Conservation (phyloP, 306 rosid genomes). For the Alnus rubra region DNA sequence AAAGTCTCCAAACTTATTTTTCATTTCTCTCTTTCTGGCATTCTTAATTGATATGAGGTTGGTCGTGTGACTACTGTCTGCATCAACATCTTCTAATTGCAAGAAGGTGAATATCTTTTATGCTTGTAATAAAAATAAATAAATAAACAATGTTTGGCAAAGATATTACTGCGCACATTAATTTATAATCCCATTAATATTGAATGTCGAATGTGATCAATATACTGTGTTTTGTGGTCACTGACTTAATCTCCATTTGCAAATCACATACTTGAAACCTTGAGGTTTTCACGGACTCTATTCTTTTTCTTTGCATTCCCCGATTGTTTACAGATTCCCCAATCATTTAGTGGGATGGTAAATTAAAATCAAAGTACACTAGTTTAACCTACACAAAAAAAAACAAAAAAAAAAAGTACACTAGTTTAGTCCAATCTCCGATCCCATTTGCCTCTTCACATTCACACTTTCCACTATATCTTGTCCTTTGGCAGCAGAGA, state of each 20-base stretch:
- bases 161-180: background rate
- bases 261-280: too few relatives aligned
- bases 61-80: too few relatives aligned
- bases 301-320: background rate
- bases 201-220: background rate
- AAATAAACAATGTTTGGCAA: background rate
- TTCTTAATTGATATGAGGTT: too few relatives aligned
- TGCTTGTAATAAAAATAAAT: background rate
- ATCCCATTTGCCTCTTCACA: constrained; percentile 29
- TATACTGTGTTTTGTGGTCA: too few relatives aligned
- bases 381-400: background rate
- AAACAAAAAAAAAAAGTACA: background rate
- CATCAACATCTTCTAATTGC: constrained; percentile 7
- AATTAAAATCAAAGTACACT: constrained; percentile 29
- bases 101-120: constrained; percentile 23
- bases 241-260: too few relatives aligned
- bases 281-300: background rate
- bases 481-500: constrained; percentile 20
- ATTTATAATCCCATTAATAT: too few relatives aligned
- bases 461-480: constrained; percentile 12
- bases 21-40: too few relatives aligned
- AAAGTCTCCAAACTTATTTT: too few relatives aligned
- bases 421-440: constrained; percentile 9
- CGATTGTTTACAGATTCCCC: constrained; percentile 7
- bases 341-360: constrained; percentile 21